Percentiles rank a stretch among this genome's conserved stretches.
Evolutionary conservation across 73 alveolate species (phyloP).

Genomic region (Paramecium tetraurelia): DNA sequence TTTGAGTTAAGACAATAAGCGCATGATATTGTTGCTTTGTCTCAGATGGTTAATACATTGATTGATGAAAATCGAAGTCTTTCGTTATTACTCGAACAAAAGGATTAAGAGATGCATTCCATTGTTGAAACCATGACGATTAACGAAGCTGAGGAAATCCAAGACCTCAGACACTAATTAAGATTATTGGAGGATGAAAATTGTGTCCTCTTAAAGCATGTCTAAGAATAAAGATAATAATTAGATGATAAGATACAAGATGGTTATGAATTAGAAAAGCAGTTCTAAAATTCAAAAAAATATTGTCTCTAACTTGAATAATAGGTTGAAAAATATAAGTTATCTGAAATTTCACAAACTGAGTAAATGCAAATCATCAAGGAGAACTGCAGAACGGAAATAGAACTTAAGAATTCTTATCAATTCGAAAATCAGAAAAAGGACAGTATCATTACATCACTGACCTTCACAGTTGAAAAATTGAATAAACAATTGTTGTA

Average conservation of each 20-base stretch:
- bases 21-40: neutral
- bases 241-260: neutral
- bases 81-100: neutral
- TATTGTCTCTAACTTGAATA: neutral
- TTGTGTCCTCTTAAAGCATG: neutral
- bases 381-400: neutral
- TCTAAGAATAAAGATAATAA: neutral
- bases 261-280: neutral
- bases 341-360: neutral
- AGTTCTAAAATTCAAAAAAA: neutral
- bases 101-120: neutral
- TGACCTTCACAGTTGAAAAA: neutral
- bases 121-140: constrained; percentile 5
- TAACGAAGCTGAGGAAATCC: constrained; percentile 24
- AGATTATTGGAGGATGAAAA: constrained; percentile 18
- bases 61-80: constrained; percentile 47
- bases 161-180: neutral
- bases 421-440: neutral
- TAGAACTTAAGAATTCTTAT: neutral
- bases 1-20: neutral
- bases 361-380: neutral
- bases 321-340: neutral
- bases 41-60: neutral
- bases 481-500: neutral
- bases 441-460: neutral